These are phyloP conservation scores for Chaetomiaceae sp. DNA, from an alignment of 2,329 filamentous ascomycete species.

Conservation along the genomic window DNA sequence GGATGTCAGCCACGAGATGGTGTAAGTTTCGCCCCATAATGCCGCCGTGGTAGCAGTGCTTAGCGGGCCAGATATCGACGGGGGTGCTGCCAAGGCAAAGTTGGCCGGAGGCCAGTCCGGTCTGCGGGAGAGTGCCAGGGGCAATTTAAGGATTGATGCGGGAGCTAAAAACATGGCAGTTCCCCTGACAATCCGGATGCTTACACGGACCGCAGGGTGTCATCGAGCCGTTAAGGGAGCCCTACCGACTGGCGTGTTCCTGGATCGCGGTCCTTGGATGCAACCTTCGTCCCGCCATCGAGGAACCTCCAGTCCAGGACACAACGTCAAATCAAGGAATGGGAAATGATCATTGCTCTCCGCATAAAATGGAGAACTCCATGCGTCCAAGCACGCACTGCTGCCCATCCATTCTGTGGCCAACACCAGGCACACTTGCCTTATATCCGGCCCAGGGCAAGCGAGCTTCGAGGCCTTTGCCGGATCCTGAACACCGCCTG, in stretches of 20 bases:
- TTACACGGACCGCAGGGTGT: conserved; percentile 10
- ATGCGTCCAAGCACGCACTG: too few relatives aligned
- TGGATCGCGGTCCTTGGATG: conserved; percentile 13
- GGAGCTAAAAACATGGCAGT: conserved; percentile 5
- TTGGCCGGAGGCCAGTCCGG: too few relatives aligned
- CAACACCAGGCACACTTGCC: too few relatives aligned
- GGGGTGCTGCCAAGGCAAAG: conserved; percentile 19
- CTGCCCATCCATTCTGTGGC: too few relatives aligned
- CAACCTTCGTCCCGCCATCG: conserved; percentile 3
- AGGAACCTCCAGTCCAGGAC: not conserved
- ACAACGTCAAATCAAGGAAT: conserved; percentile 5
- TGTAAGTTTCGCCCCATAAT: not conserved
- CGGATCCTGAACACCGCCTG: too few relatives aligned
- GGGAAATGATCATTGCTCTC: not conserved
- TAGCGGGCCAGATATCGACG: conserved; percentile 17
- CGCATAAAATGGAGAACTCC: too few relatives aligned
- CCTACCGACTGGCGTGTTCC: conserved; percentile 12
- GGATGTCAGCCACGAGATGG: not conserved
- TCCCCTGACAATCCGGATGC: conserved; percentile 13
- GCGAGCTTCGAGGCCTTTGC: too few relatives aligned
- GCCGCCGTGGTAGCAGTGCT: not conserved
- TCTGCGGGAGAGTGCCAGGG: too few relatives aligned
- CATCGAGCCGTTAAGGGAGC: conserved; percentile 8
- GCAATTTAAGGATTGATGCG: too few relatives aligned
- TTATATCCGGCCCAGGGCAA: too few relatives aligned